These are phyloP conservation scores for Akebia trifoliata DNA, from an alignment of 164 flowering plant genomes.

Conservation along the genomic window DNA sequence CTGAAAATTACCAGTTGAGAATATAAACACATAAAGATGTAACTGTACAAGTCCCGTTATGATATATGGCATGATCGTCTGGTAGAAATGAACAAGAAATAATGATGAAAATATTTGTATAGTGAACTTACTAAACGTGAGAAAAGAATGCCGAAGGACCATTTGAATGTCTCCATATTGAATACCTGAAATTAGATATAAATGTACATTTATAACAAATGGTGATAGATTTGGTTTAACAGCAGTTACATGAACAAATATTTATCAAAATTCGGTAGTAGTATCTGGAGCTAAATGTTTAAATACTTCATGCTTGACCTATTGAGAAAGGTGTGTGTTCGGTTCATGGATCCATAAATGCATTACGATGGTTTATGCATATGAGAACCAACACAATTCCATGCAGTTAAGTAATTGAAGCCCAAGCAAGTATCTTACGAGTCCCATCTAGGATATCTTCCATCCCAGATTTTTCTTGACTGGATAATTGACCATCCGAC, in stretches of 20 bases:
- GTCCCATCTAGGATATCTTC: too few species aligned
- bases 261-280: background rate
- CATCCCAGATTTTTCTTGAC: too few species aligned
- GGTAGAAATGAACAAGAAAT: background rate
- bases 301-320: background rate
- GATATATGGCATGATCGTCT: background rate
- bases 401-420: too few species aligned
- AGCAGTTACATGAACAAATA: background rate
- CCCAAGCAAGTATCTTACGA: too few species aligned
- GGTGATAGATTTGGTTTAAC: background rate
- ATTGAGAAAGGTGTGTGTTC: background rate
- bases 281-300: background rate
- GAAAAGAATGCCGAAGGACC: slow-evolving; percentile 98
- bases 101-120: background rate
- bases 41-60: background rate
- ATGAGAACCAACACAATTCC: too few species aligned
- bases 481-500: too few species aligned
- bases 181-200: slow-evolving; percentile 50
- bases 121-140: slow-evolving; percentile 76
- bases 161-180: slow-evolving; percentile 84
- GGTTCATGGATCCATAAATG: background rate
- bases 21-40: background rate
- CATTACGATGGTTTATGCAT: background rate
- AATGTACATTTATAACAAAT: background rate
- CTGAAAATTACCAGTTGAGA: background rate